A percentile compares a stretch with the other conserved stretches of the same genome.
Evolutionary conservation across 495 filamentous ascomycete genomes (phyloP).

Genomic region (Penicillium parvum): DNA sequence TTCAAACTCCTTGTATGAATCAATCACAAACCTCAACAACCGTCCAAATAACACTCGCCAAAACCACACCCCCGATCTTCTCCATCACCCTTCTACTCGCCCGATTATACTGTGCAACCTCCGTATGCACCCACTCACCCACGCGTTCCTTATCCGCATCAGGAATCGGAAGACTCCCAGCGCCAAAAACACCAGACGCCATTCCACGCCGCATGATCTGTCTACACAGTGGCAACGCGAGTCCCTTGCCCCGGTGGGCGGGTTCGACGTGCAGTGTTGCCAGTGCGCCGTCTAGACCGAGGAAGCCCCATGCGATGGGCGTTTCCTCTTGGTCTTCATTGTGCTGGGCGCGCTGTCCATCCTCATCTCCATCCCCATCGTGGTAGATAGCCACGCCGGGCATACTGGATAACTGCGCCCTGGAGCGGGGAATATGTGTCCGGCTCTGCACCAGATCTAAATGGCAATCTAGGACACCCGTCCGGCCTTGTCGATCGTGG

Average conservation of each 20-base stretch:
- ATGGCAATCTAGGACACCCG: conserved; percentile 24
- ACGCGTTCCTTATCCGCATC: not conserved
- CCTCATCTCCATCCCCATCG: conserved; percentile 1
- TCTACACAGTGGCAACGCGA: conserved; percentile 36
- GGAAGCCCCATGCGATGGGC: conserved; percentile 43
- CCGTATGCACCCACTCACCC: conserved; percentile 39
- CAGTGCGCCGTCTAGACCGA: conserved; percentile 44
- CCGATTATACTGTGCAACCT: conserved; percentile 41
- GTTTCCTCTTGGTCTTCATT: no score
- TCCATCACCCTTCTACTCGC: conserved; percentile 50
- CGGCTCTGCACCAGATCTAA: conserved; percentile 36
- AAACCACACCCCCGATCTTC: conserved; percentile 40
- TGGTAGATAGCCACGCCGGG: conserved; percentile 34
- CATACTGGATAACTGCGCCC: conserved; percentile 26
- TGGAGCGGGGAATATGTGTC: conserved; percentile 36
- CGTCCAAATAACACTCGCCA: conserved; percentile 38
- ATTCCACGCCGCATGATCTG: conserved; percentile 34
- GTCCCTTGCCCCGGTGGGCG: conserved; percentile 41
- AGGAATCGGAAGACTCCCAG: conserved; percentile 4
- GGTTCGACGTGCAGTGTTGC: conserved; percentile 48
- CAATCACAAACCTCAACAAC: conserved; percentile 32
- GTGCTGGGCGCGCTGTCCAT: not conserved
- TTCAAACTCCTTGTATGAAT: no score
- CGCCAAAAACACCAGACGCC: conserved; percentile 20
- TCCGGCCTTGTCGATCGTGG: conserved; percentile 17